phyloP scores from a whole-genome alignment of 306 rosid species.

The Canavalia ensiformis region DNA sequence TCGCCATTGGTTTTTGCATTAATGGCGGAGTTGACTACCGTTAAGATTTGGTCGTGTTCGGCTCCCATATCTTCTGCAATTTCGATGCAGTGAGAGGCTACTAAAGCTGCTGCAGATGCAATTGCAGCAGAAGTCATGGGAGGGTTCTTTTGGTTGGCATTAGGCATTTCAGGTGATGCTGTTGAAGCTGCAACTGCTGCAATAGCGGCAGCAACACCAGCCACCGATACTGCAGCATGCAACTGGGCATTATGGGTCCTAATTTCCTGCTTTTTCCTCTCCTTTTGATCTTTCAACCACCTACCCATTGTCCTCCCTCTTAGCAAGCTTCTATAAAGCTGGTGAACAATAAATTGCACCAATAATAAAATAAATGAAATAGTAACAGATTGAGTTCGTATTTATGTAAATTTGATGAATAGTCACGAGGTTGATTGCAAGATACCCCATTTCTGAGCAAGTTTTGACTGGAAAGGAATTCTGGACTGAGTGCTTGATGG shows the following conservation, averaged over 20 bases:
- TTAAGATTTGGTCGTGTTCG: conserved; percentile 71
- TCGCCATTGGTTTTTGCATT: conserved; percentile 90
- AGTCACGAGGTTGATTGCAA: conserved; percentile 44
- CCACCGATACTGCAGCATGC: conserved; percentile 94
- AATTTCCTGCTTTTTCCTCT: conserved; percentile 93
- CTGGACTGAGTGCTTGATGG: conserved; percentile 89
- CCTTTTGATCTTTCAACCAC: conserved; percentile 92
- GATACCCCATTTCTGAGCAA: conserved; percentile 83
- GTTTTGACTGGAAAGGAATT: conserved; percentile 76
- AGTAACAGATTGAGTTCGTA: conserved; percentile 22
- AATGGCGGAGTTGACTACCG: conserved; percentile 84
- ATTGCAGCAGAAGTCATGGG: conserved; percentile 68
- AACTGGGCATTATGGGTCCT: conserved; percentile 90
- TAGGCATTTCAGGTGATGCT: conserved; percentile 62
- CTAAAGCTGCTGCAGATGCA: conserved; percentile 93
- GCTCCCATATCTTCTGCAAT: conserved; percentile 99
- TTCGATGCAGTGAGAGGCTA: conserved; percentile 97
- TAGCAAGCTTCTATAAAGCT: conserved; percentile 82
- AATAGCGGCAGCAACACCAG: conserved; percentile 94
- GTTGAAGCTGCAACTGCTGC: conserved; percentile 82
- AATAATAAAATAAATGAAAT: conserved; percentile 23
- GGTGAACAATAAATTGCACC: conserved; percentile 53
- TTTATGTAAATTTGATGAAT: conserved; percentile 18
- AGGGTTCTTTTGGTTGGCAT: conserved; percentile 55
- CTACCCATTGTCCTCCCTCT: conserved; percentile 82